Percentiles rank a stretch among this genome's conserved stretches.
phyloP scores from a whole-genome alignment of 768 basidiomycete genomes.

The Exidia glandulosa region DNA sequence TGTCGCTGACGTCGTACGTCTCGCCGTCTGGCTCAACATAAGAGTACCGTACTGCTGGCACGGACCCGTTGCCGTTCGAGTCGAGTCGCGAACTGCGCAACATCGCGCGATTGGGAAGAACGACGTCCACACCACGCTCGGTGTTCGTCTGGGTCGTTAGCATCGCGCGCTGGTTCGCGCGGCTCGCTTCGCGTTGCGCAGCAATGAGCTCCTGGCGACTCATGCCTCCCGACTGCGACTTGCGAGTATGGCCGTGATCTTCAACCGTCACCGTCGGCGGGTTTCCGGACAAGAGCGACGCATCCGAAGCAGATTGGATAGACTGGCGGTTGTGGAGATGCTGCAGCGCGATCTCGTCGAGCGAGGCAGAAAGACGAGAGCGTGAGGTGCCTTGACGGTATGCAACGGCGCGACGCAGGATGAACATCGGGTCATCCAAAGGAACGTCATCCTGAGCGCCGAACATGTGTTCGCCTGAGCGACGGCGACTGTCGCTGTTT shows the following conservation, averaged over 20 bases:
- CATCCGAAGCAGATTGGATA: constrained; percentile 25
- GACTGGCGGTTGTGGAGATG: constrained; percentile 55
- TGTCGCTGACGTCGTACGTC: constrained; percentile 86
- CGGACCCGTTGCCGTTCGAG: constrained; percentile 19
- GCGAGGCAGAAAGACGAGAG: constrained; percentile 59
- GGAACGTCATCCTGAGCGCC: constrained; percentile 65
- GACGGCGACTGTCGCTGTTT: constrained; percentile 57
- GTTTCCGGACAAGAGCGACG: constrained; percentile 45
- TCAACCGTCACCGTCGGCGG: constrained; percentile 15
- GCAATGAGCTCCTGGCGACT: constrained; percentile 88
- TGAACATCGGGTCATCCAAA: constrained; percentile 78
- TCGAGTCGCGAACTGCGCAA: constrained; percentile 77
- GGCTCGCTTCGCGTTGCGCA: constrained; percentile 76
- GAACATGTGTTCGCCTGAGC: constrained; percentile 74
- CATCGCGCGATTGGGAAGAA: constrained; percentile 74
- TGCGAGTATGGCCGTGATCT: constrained; percentile 25
- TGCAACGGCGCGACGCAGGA: constrained; percentile 71
- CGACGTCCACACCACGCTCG: constrained; percentile 78
- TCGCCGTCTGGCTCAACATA: constrained; percentile 87
- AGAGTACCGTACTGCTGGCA: constrained; percentile 80
- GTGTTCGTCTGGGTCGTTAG: constrained; percentile 79
- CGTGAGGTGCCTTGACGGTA: constrained; percentile 57
- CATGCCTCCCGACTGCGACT: constrained; percentile 11
- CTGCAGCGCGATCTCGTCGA: constrained; percentile 75
- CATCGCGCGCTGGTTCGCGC: constrained; percentile 78